phyloP scores from a whole-genome alignment of 306 rosid genomes.

The Castanopsis chinensis region DNA sequence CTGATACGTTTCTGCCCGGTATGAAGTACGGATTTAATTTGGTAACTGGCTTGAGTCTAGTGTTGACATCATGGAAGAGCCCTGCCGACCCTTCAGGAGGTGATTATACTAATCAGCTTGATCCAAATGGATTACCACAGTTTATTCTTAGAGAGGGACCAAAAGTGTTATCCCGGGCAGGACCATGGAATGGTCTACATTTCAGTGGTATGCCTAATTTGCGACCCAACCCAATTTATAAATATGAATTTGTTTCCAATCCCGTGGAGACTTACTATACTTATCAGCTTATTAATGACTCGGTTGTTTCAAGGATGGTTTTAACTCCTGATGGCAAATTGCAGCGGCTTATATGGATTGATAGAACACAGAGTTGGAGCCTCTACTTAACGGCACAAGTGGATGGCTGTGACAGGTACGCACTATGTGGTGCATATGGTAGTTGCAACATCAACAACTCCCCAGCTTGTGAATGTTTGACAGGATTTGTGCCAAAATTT shows the following conservation, averaged over 20 bases:
- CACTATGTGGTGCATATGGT: no score
- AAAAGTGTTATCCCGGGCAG: neutral
- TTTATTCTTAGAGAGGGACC: no score
- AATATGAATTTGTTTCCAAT: slow-evolving; percentile 4
- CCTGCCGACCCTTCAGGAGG: slow-evolving; percentile 41
- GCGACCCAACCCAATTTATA: neutral
- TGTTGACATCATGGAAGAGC: slow-evolving; percentile 38
- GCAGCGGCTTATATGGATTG: slow-evolving; percentile 26
- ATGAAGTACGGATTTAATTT: slow-evolving; percentile 51
- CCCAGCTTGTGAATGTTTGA: no score
- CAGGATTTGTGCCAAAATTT: no score
- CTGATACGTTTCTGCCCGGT: slow-evolving; percentile 39
- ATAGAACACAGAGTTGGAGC: slow-evolving; percentile 11
- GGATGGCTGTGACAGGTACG: no score
- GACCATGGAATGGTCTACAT: slow-evolving; percentile 26
- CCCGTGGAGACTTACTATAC: slow-evolving; percentile 6
- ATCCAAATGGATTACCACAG: no score
- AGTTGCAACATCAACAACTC: no score
- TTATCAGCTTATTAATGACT: neutral
- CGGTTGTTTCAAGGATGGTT: slow-evolving; percentile 16
- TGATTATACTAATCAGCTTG: neutral
- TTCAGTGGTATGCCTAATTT: slow-evolving; percentile 13
- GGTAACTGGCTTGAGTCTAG: slow-evolving; percentile 12
- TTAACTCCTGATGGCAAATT: neutral
- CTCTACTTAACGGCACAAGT: no score